Percentiles rank a stretch among this genome's conserved stretches.
Evolutionary conservation across 2,329 filamentous ascomycete genomes (phyloP).

Genomic region (Macrophomina phaseolina): DNA sequence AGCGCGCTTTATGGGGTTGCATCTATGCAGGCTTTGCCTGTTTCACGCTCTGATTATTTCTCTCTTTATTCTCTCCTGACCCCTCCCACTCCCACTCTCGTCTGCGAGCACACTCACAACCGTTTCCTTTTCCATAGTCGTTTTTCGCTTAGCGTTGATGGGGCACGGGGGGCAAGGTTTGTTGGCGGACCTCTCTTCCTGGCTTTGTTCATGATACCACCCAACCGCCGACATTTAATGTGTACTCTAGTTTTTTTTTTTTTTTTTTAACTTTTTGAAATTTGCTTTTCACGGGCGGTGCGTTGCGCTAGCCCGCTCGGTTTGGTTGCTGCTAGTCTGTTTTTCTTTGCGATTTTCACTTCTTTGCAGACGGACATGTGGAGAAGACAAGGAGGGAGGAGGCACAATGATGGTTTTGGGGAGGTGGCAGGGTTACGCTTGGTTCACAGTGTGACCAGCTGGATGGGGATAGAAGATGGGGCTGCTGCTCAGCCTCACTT

Average conservation of each 20-base stretch:
- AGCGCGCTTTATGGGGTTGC: conserved; percentile 10
- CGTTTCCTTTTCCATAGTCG: conserved; percentile 17
- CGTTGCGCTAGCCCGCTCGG: neutral
- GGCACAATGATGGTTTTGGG: neutral
- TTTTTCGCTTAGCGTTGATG: conserved; percentile 27
- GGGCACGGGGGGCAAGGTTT: conserved; percentile 8
- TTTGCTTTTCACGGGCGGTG: conserved; percentile 10
- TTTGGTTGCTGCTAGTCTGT: conserved; percentile 14
- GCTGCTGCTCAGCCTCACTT: conserved; percentile 11
- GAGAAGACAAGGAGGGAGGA: neutral
- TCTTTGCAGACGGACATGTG: neutral
- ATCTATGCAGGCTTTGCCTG: conserved; percentile 23
- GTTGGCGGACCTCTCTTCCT: conserved; percentile 22
- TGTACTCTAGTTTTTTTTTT: conserved; percentile 19
- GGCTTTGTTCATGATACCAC: conserved; percentile 26
- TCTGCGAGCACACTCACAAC: conserved; percentile 10
- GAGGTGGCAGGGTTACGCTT: neutral
- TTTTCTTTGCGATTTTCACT: conserved; percentile 3
- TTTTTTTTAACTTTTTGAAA: neutral
- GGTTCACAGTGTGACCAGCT: neutral
- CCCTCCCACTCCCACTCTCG: conserved; percentile 16
- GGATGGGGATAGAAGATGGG: neutral
- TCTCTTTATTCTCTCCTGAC: conserved; percentile 17
- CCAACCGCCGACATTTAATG: conserved; percentile 26
- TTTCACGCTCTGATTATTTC: conserved; percentile 5